Evolutionary conservation across 2,329 filamentous ascomycete species (phyloP), one percentile per base, ranked within the genome.

Genomic region (Cladophialophora exuberans): DNA sequence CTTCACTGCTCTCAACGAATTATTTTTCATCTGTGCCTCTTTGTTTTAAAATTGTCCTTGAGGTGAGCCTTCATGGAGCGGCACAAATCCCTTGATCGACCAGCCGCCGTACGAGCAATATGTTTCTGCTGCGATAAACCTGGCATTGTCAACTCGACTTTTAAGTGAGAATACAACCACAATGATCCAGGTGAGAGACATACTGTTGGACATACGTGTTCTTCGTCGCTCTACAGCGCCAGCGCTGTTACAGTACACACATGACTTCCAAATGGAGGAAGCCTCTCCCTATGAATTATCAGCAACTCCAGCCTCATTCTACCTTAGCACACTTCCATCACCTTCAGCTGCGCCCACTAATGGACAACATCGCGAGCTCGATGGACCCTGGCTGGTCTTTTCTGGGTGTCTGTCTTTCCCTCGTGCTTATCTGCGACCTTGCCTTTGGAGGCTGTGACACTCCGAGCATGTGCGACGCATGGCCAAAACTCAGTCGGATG

Each of bases 331-430:
- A 50, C 55, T 54, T 26, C 54, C 51, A 56, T 11, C 9, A 46
- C 22, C 17, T 47, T 59, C 18, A 59, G 26, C 15, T 26, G 36
- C 15, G 57, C 48, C 57, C 57, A 59, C 49, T 48, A 43, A 9
- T 22, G 44, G 25, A 59, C 7, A 26, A 59, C 39, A 23, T 59
- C 53, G n/a, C 41, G 47, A 4, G 57, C 53, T 26, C 50, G 35
- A 33, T 46, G 53, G n/a, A 13, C 42, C 33, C 56, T 53, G 28
- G 56, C 41, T 9, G 39, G 42, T 6, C 44, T 53, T 6, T 22
- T 17, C 18, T 28, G 18, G 6, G 52, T 49, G 5, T 42, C 39
- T 36, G 25, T 44, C 20, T 53, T 53, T 25, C 10, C 15, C 5
- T 51, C 44, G 1, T 45, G 50, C 23, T 59, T n/a, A n/a, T n/a